phyloP scores from a whole-genome alignment of 345 rosid genomes.

The Gossypium anomalum region DNA sequence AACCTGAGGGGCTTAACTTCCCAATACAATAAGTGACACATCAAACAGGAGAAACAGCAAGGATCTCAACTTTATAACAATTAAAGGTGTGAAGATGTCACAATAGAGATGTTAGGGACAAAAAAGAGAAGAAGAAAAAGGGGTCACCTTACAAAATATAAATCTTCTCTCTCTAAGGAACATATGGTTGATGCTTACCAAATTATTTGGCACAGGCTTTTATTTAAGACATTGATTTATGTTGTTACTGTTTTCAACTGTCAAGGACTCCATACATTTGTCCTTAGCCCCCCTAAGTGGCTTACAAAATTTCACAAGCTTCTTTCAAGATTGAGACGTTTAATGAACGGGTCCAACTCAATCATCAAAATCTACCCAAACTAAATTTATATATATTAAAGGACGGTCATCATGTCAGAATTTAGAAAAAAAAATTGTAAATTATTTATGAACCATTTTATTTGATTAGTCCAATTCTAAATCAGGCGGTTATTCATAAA shows the following conservation, averaged over 20 bases:
- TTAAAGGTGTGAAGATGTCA: neutral
- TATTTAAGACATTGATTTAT: constrained; percentile 16
- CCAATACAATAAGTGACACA: neutral
- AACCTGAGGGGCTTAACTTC: neutral
- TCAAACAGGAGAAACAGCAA: neutral
- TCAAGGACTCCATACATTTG: constrained; percentile 17
- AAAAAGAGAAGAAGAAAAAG: no score
- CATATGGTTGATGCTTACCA: constrained; percentile 18
- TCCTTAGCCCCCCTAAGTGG: constrained; percentile 24
- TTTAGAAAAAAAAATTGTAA: no score
- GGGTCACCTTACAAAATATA: neutral
- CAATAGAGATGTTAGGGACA: neutral
- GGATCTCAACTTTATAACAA: neutral
- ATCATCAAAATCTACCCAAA: constrained; percentile 18
- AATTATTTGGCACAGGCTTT: neutral
- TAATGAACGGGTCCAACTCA: constrained; percentile 24
- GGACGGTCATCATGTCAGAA: neutral
- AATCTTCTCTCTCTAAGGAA: neutral
- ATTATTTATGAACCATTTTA: no score
- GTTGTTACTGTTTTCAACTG: constrained; percentile 1
- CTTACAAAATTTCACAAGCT: constrained; percentile 28
- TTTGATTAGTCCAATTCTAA: neutral
- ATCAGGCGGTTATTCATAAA: constrained; percentile 14
- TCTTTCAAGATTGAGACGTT: constrained; percentile 30
- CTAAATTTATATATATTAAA: neutral